Evolutionary conservation across 2,329 filamentous ascomycete genomes (phyloP), one percentile per base, ranked within the genome.

Genomic region (Teratosphaeria viscida): DNA sequence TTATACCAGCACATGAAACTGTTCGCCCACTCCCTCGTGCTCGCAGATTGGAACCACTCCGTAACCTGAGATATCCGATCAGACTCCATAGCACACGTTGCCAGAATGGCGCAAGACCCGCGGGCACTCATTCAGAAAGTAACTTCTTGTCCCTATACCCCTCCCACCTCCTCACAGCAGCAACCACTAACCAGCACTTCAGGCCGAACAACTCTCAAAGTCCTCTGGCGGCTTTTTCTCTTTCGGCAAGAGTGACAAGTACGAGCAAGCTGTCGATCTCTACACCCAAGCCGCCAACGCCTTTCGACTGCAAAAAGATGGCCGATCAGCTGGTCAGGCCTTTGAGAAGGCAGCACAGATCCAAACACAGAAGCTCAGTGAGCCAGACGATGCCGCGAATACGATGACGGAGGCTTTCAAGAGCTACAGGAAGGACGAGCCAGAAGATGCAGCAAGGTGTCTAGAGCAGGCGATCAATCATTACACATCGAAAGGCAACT

Each of bases 351-450:
- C 90, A 12, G 92, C 91, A n/a, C 75, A 82, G 52, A 86, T 97
- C 61, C 90, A 95, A 74, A 83, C 79, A 56, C 82, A 85, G 65
- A 86, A 92, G 68, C 82, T 97, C 56, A 95, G 91, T 72, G 92
- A 97, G 71, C 89, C 88, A 52, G 90, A 95, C 72, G 94, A 97
- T 72, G 90, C 91, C 55, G 92, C 92, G 64, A 95, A 95, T 76
- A 87, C 88, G 55, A 79, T 91, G 62, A 84, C 87, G 69, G 92
- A 97, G 74, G 94, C 94, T 57, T 97, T 92, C 82, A 96, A 97
- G 79, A 88, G 90, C 61, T 97, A 96, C 78, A 84, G 87, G 69
- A 95, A 91, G 76, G 85, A 88, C 57, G 85, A 89, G 68, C 91
- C 91, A 23, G 81, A 90, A 71, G 87, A 92, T 69, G 92, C 92